Evolutionary conservation across 2,329 filamentous ascomycete species (phyloP), one percentile per base, ranked within the genome.

Genomic region (Talaromyces sp.): DNA sequence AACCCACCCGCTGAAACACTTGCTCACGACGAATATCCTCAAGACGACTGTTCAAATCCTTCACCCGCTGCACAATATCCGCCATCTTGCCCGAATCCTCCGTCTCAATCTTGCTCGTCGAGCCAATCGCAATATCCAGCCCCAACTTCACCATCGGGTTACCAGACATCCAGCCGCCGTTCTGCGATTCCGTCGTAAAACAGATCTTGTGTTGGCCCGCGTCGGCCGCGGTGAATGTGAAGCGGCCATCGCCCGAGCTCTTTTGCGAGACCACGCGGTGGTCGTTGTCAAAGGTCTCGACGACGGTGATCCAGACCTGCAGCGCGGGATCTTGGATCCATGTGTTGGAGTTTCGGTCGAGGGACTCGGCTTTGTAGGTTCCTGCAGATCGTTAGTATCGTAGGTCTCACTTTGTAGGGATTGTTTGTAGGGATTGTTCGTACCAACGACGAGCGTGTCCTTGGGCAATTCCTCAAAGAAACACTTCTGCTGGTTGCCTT

Each of bases 401-500:
- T 33, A 33, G 10, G 32, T 3, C 2, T 17, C 33, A 13, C 13
- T 51, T 22, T 19, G 9, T 51, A 51, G 22, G 7, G 22, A 22
- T 22, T 22, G 22, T 22, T 22, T 25, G n/a, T 19, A 25, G 9
- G 10, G 3, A 6, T 15, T 15, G n/a, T 13, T 27, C 85, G 64
- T 81, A 88, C 86, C 95, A 63, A 97, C 93, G 60, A 99, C 93
- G 62, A 99, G 81, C 15, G 95, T 98, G 77, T 96, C 93, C 82
- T 98, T 97, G 67, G 95, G 93, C 63, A 99, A 85, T 78, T 98
- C 93, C 81, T 99, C 95, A 80, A 90, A 96, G 86, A 99, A 99
- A 80, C 95, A 99, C 81, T 96, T 97, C 68, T 91, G 89, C 66
- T 85, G 81, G 56, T 85, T 84, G 71, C 90, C 91, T 75, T 98